Evolutionary conservation across 371 early-diverging fungal genomes (phyloP).

Genomic region (Haplosporangium sp.): DNA sequence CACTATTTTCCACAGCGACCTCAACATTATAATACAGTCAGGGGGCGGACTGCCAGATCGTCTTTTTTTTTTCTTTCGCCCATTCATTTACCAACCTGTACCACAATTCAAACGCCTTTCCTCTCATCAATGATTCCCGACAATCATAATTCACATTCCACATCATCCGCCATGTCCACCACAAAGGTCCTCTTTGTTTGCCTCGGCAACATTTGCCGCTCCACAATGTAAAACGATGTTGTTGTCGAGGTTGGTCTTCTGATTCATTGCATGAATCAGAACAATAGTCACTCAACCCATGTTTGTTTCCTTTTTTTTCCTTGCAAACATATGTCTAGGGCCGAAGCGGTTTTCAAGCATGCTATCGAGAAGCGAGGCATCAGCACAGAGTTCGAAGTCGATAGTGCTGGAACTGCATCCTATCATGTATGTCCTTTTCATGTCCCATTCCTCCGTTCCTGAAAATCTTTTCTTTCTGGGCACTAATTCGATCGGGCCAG

Average conservation of each 20-base stretch:
- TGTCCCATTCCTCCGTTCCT: not conserved
- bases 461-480: not conserved
- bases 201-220: conserved; percentile 91
- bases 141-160: not conserved
- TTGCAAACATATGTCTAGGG: conserved; percentile 67
- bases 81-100: no score
- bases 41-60: no score
- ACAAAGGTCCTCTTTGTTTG: conserved; percentile 81
- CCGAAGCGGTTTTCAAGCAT: conserved; percentile 91
- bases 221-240: conserved; percentile 35
- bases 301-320: not conserved
- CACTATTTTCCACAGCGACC: no score
- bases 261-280: no score
- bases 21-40: no score
- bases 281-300: no score
- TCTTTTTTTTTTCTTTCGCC: no score
- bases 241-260: no score
- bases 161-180: conserved; percentile 15
- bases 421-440: conserved; percentile 72
- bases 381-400: conserved; percentile 73
- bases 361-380: conserved; percentile 72
- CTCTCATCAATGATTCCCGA: not conserved
- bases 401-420: conserved; percentile 89
- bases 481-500: no score
- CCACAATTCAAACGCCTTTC: no score